Evolutionary conservation across 2,329 filamentous ascomycete species (phyloP), one percentile per base, ranked within the genome.

Genomic region (Chalaropsis thielavioides): DNA sequence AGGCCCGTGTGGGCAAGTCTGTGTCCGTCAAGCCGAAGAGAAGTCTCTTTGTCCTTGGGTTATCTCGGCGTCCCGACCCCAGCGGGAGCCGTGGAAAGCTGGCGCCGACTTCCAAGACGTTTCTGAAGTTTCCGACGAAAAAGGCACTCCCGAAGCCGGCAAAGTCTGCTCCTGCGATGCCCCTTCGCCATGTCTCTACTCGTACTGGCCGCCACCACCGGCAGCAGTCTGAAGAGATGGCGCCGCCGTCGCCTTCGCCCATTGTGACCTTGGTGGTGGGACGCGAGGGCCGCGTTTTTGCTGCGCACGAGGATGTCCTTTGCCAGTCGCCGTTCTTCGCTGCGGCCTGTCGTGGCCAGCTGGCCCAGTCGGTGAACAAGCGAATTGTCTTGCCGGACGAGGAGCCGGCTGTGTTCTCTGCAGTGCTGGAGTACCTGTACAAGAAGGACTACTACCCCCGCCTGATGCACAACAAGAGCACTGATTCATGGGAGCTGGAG

Each of bases 361-460:
- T 87, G 78, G 82, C 87, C 75, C 87, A 88, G 74, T 41, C 38
- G 4, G 81, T 77, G 78, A 61, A 44, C 27, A 89, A 84, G 84
- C 90, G 83, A 76, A 87, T 83, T 80, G 88, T 80, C 80, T 88
- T 83, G 72, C 80, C 80, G 69, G 80, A 83, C 72, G 87, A 89
- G 81, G 90, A 95, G 79, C 90, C 92, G 70, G 91, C 95, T 80
- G 83, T 95, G 75, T 89, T 96, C 77, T 95, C 90, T 74, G 92
- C 88, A 72, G 81, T 96, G 72, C 90, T 96, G 78, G 92, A 96
- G 80, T 96, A 92, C 76, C 85, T 96, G 70, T 96, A 96, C 86
- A 95, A 95, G 80, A 90, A 89, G 70, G 91, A 95, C 81, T 96
- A 95, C 79, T 94, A 89, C 76, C 92, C 92, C 65, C 89, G 90